Conservation (phyloP, 2,329 filamentous ascomycete genomes). For the Pseudogymnoascus sp. region DNA sequence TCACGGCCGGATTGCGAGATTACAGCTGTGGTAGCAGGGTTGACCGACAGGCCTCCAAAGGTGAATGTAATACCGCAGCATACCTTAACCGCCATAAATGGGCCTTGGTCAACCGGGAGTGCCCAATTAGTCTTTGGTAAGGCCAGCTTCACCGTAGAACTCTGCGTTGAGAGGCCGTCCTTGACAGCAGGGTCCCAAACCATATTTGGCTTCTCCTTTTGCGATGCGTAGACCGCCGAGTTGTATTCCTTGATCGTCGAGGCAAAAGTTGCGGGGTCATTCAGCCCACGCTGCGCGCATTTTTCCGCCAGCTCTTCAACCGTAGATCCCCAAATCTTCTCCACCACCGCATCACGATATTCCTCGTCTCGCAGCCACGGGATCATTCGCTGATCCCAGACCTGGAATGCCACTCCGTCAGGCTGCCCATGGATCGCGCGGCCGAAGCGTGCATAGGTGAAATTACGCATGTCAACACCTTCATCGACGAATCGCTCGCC, state of each 20-base stretch:
- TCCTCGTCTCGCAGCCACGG: conserved; percentile 53
- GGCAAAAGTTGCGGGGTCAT: conserved; percentile 39
- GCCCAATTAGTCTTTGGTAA: conserved; percentile 62
- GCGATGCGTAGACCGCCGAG: conserved; percentile 42
- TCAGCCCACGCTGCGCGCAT: conserved; percentile 40
- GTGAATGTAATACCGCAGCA: conserved; percentile 61
- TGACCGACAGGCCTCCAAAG: conserved; percentile 49
- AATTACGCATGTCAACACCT: conserved; percentile 57
- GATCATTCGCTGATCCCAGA: conserved; percentile 50
- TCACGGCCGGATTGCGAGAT: conserved; percentile 38
- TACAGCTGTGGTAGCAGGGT: conserved; percentile 30
- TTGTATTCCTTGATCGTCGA: conserved; percentile 50
- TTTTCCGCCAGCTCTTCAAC: conserved; percentile 49
- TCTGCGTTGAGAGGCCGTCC: conserved; percentile 56
- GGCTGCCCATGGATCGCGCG: conserved; percentile 53
- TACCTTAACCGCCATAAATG: conserved; percentile 57
- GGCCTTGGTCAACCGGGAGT: conserved; percentile 45
- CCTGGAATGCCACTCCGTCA: conserved; percentile 51
- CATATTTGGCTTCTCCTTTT: conserved; percentile 35
- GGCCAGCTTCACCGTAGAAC: conserved; percentile 33
- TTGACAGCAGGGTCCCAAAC: conserved; percentile 53
- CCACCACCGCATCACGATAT: conserved; percentile 50
- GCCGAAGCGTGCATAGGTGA: conserved; percentile 60
- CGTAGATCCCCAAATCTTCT: conserved; percentile 23
- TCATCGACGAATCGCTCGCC: conserved; percentile 60